phyloP scores from a whole-genome alignment of 73 alveolate genomes.

The Paramecium pentaurelia region DNA sequence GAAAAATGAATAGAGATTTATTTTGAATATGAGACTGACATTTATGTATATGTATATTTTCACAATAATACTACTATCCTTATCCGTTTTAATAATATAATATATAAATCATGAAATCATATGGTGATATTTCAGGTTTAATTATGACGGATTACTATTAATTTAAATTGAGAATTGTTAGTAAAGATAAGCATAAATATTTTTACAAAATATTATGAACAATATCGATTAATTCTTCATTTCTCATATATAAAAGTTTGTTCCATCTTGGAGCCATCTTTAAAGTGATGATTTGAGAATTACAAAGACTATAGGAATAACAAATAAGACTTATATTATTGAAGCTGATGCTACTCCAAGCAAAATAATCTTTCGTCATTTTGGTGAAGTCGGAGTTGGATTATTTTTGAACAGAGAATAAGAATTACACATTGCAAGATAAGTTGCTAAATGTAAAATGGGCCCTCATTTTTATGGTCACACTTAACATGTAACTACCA shows the following conservation, averaged over 20 bases:
- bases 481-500: background rate
- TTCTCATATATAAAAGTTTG: background rate
- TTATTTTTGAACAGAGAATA: conserved; percentile 50
- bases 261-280: conserved; percentile 10
- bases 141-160: background rate
- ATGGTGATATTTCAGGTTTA: background rate
- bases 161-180: background rate
- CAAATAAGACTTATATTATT: conserved; percentile 34
- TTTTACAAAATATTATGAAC: background rate
- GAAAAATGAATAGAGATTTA: background rate
- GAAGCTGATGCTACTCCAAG: conserved; percentile 47
- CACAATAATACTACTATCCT: background rate
- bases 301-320: conserved; percentile 33
- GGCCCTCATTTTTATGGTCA: conserved; percentile 57
- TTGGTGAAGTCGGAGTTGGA: conserved; percentile 61
- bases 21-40: background rate
- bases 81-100: background rate
- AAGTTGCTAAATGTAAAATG: conserved; percentile 42
- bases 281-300: background rate
- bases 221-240: conserved; percentile 37
- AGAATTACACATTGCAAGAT: conserved; percentile 2
- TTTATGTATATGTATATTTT: background rate
- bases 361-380: conserved; percentile 53
- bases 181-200: background rate
- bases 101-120: background rate